Base-by-base conservation (phyloP, 2,329 filamentous ascomycete genomes). In the Fusarium sp. region DNA sequence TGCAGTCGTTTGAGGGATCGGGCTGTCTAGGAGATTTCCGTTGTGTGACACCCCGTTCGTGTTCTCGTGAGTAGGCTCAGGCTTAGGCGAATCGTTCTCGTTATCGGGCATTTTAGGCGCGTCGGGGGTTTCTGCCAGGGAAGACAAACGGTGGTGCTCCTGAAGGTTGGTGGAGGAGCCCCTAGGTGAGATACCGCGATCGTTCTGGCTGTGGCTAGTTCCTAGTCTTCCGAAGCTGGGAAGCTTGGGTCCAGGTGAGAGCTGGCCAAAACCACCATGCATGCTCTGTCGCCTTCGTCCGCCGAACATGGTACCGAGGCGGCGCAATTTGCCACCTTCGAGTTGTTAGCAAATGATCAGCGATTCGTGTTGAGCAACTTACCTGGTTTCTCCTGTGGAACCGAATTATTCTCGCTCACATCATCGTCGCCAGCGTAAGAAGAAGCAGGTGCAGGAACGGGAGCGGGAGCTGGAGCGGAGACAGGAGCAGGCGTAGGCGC, bases 301-400 rank as follows among this genome's bases (percentile, higher is more conserved):
- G 18, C 79, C 78, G 44, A 93, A 85, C 82, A 93, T 90, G 14
- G 91, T 93, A 17, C 91, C 91, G 54, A 93, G 85, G 57, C 90
- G 86, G 46, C 89, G 84, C 42, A 90, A 75, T 71, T 86, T 88
- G 58, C 87, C 87, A 73, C 88, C 87, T 74, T 36, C 52, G 22
- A 5, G 48, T 45, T 28, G 74, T 78, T 60, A 79, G 76, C 72
- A 20, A 59, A 11, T 1, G 22, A 17, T 20, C 14, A 15, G 5
- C 4, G 5, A 5, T 7, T n/a, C 4, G 11, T 8, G 2, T 2
- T 8, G 51, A 18, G 4, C 3, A 1, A 57, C 78, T 51, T 62
- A 80, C 78, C 71, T 81, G 84, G 76, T 78, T 82, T 67, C 72
- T 80, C 78, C 7, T 63, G 60, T 7, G 72, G 76, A 15, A 74